Base-by-base conservation (phyloP, 257 asterid genomes). In the Petrea volubilis region DNA sequence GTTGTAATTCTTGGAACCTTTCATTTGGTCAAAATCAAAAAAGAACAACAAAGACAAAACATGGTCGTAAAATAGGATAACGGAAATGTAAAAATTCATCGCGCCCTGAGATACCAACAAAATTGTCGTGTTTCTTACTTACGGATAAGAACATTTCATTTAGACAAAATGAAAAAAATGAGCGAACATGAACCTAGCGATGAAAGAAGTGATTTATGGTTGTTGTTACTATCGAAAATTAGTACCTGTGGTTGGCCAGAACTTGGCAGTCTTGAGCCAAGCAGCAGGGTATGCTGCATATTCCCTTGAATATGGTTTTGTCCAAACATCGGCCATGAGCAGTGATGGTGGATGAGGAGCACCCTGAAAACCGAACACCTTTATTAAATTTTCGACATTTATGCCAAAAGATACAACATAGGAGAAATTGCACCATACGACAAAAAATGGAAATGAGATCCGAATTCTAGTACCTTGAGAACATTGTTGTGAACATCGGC, bases 261-360 rank as follows among this genome's bases (percentile, higher is more conserved):
- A 93, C 81, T 93, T 93, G 68, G 97, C 95, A 66, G 88, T 74
- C 83, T 84, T 86, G 75, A 93, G 97, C 97, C 96, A 93, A 33
- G 89, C 58, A 71, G 95, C 98, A 60, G 98, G 98, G 86, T 83
- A 93, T 38, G 98, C 98, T 20, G 97, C 98, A 67, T 88, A 93
- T 83, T 93, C 98, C 71, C 97, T 83, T 17, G 98, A 84, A 79
- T 93, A 93, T 25, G 97, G 98, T 73, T 87, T 93, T 24, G 93
- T 84, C 97, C 98, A 93, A 55, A 77, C 81, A 64, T 93, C 96
- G 0, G 97, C 96, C 96, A 93, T 93, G 73, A 93, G 98, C 59
- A 91, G 70, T 13, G 96, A 89, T 6, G 92, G 98, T n/a, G 98
- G 98, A 89, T 93, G 98, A 79, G 98, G 97, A 47, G 98, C 98